These are phyloP conservation scores for Wickerhamomyces queroliae DNA, from an alignment of 805 yeast genomes.

Conservation along the genomic window DNA sequence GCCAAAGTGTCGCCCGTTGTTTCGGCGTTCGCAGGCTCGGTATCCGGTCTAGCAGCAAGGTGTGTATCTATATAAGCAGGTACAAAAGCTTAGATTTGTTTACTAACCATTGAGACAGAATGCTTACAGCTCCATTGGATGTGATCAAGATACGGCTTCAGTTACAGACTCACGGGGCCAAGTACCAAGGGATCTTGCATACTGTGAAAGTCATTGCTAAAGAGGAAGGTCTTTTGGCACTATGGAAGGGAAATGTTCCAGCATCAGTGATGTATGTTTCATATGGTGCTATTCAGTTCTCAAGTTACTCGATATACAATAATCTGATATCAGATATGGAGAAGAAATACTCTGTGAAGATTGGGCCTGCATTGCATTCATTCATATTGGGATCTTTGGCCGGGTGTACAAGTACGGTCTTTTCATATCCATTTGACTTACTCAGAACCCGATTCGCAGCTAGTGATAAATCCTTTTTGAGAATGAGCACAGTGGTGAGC, in stretches of 20 bases:
- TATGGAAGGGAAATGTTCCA: slow-evolving; percentile 97
- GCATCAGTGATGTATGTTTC: slow-evolving; percentile 81
- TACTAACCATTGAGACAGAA: slow-evolving; percentile 26
- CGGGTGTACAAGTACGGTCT: slow-evolving; percentile 66
- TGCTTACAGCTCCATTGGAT: slow-evolving; percentile 72
- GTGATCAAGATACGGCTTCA: slow-evolving; percentile 74
- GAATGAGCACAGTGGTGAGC: slow-evolving; percentile 22
- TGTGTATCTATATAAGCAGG: slow-evolving; percentile 24
- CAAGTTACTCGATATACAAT: slow-evolving; percentile 58
- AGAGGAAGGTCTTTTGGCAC: slow-evolving; percentile 65
- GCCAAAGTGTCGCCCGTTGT: slow-evolving; percentile 33
- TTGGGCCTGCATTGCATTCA: slow-evolving; percentile 26
- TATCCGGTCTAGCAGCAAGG: slow-evolving; percentile 38
- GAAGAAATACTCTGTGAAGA: slow-evolving; percentile 3
- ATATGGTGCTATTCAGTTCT: slow-evolving; percentile 84
- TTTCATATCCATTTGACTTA: slow-evolving; percentile 89
- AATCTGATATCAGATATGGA: slow-evolving; percentile 30
- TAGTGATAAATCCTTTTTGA: too few species aligned
- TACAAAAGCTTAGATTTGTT: slow-evolving; percentile 1
- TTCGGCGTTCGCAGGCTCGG: slow-evolving; percentile 39
- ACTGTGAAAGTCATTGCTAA: slow-evolving; percentile 38
- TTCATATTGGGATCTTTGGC: slow-evolving; percentile 68
- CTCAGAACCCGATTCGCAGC: slow-evolving; percentile 76
- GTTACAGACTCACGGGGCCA: slow-evolving; percentile 34
- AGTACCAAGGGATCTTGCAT: slow-evolving; percentile 29